phyloP scores from a whole-genome alignment of 2,329 filamentous ascomycete species.

The Colletotrichum shisoi region DNA sequence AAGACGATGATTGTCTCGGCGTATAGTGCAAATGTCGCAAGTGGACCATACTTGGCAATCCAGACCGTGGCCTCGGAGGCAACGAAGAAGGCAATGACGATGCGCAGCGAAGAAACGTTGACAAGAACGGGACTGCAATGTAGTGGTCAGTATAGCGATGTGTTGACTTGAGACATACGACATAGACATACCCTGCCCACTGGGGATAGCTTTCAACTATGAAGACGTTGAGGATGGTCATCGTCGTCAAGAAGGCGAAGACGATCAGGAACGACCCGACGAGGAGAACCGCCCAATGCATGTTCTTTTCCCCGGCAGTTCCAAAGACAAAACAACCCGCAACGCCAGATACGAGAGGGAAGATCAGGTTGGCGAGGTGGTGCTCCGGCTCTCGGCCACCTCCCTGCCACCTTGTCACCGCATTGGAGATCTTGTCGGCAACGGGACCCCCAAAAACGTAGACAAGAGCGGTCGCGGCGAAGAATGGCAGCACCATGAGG shows the following conservation, averaged over 20 bases:
- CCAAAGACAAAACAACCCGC: conserved; percentile 48
- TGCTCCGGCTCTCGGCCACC: conserved; percentile 47
- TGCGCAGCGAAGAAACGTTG: conserved; percentile 47
- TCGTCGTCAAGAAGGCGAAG: conserved; percentile 44
- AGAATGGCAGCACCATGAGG: conserved; percentile 43
- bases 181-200: conserved; percentile 27
- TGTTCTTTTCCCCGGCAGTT: conserved; percentile 42
- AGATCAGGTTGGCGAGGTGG: conserved; percentile 46
- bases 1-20: conserved; percentile 47
- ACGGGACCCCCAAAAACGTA: conserved; percentile 45
- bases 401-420: conserved; percentile 44
- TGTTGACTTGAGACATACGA: rapidly evolving
- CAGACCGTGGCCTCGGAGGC: conserved; percentile 44
- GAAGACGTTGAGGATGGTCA: conserved; percentile 46
- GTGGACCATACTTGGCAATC: conserved; percentile 43
- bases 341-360: conserved; percentile 45
- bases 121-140: conserved; percentile 45
- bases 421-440: conserved; percentile 45
- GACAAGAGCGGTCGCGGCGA: conserved; percentile 38
- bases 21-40: conserved; percentile 46
- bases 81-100: conserved; percentile 46
- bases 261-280: conserved; percentile 44
- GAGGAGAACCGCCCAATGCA: conserved; percentile 45
- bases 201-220: conserved; percentile 48
- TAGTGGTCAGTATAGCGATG: neutral